Conservation (phyloP, 2,329 filamentous ascomycete species). For the Lasiodiplodia citricola region DNA sequence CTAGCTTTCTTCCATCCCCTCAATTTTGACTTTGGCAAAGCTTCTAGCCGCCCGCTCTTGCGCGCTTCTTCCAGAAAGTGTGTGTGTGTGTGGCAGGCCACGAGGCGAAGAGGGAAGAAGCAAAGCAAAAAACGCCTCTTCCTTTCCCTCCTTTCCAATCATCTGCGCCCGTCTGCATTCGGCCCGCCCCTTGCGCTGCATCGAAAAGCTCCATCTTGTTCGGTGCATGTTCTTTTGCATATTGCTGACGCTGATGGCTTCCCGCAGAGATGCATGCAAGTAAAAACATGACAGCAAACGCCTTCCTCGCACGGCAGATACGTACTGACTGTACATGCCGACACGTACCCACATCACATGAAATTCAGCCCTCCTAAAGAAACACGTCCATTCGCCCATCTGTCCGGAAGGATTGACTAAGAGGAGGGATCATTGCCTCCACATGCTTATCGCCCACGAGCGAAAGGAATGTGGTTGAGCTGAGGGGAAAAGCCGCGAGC, state of each 20-base stretch:
- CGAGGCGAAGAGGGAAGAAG: neutral
- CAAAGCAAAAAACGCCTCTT: neutral
- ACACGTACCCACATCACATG: neutral
- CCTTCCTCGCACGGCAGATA: too few relatives aligned
- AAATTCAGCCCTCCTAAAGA: too few relatives aligned
- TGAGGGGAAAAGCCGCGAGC: too few relatives aligned
- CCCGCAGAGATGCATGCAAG: neutral
- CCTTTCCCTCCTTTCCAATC: too few relatives aligned
- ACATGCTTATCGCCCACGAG: neutral
- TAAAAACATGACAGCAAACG: neutral
- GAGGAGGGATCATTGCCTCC: neutral
- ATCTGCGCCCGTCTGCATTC: too few relatives aligned
- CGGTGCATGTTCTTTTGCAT: too few relatives aligned
- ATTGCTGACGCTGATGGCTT: neutral
- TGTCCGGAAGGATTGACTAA: neutral
- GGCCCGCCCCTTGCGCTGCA: too few relatives aligned
- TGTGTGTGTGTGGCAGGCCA: too few relatives aligned
- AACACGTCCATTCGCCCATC: neutral
- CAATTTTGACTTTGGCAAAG: neutral
- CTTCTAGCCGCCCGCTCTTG: neutral
- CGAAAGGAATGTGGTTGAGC: too few relatives aligned
- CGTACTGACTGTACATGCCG: too few relatives aligned
- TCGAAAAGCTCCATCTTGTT: too few relatives aligned
- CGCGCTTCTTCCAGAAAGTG: too few relatives aligned
- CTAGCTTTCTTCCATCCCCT: neutral